Evolutionary conservation across 495 filamentous ascomycete genomes (phyloP).

Genomic region (Penicillium fimorum): DNA sequence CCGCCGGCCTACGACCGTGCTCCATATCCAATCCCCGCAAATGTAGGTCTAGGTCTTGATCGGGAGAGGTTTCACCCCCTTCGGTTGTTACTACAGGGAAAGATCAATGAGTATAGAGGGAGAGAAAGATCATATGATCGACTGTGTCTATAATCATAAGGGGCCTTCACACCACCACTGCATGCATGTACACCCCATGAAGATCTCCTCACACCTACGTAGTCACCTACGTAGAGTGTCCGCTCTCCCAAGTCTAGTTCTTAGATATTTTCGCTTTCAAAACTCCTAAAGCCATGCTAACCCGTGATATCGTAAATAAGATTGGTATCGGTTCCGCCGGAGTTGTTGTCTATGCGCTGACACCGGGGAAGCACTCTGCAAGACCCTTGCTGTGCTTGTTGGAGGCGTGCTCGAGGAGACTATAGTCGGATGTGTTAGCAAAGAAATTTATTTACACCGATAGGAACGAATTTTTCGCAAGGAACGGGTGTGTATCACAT

Average conservation of each 20-base stretch:
- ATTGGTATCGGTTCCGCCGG: neutral
- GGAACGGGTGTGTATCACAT: conserved; percentile 6
- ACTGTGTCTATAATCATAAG: neutral
- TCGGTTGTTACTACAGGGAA: neutral
- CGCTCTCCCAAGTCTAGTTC: conserved; percentile 3
- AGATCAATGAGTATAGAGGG: neutral
- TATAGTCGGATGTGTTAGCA: conserved; percentile 11
- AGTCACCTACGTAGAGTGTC: neutral
- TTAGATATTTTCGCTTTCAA: conserved; percentile 8
- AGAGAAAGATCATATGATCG: conserved; percentile 3
- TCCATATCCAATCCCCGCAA: neutral
- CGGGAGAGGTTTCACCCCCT: neutral
- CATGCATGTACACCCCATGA: neutral
- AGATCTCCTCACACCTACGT: neutral
- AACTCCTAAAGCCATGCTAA: conserved; percentile 19
- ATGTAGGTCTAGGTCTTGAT: neutral
- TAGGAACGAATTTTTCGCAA: neutral
- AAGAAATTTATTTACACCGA: neutral
- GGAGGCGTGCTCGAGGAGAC: conserved; percentile 30
- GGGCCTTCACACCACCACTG: neutral
- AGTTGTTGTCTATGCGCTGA: conserved; percentile 12
- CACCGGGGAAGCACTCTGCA: conserved; percentile 28
- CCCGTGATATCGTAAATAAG: conserved; percentile 14
- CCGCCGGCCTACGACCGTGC: neutral
- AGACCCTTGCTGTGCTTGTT: conserved; percentile 33